These are phyloP conservation scores for Discostella stelligeroides DNA, from an alignment of 108 stramenopile genomes.

Conservation along the genomic window DNA sequence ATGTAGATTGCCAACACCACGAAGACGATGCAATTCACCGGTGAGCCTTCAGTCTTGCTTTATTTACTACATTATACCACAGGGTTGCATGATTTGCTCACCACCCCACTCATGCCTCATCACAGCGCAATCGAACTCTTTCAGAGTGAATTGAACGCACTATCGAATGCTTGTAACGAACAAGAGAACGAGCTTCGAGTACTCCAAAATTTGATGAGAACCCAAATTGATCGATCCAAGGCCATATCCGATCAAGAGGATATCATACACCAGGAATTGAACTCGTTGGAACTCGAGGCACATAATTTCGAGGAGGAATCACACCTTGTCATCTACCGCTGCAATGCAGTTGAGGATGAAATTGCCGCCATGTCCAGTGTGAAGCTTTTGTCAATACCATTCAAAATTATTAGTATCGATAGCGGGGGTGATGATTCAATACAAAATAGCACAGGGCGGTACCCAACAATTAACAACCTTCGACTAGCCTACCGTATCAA, in stretches of 20 bases:
- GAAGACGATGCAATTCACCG: conserved; percentile 23
- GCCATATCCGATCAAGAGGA: conserved; percentile 24
- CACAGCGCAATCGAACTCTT: conserved; percentile 36
- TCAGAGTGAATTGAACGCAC: conserved; percentile 27
- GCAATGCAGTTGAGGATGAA: conserved; percentile 22
- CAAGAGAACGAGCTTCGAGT: conserved; percentile 35
- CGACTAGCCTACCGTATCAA: conserved; percentile 44
- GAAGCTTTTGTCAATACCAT: conserved; percentile 36
- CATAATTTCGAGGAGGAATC: conserved; percentile 39
- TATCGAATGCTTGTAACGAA: conserved; percentile 30
- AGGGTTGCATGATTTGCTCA: conserved; percentile 6
- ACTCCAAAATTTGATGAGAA: conserved; percentile 36
- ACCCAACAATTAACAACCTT: conserved; percentile 45
- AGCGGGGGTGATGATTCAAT: too few species aligned
- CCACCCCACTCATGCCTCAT: neutral
- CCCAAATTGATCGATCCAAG: conserved; percentile 30
- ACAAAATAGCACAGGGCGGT: conserved; percentile 9
- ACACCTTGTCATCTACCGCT: conserved; percentile 27
- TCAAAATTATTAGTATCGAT: conserved; percentile 20
- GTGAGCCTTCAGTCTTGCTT: conserved; percentile 10
- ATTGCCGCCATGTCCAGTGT: conserved; percentile 32
- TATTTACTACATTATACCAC: conserved; percentile 9
- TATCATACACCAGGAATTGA: conserved; percentile 25
- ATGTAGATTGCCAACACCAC: conserved; percentile 1
- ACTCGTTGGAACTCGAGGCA: conserved; percentile 38